Conservation (phyloP, 1,284 basidiomycete species). For the Rhizopogon parksii region DNA sequence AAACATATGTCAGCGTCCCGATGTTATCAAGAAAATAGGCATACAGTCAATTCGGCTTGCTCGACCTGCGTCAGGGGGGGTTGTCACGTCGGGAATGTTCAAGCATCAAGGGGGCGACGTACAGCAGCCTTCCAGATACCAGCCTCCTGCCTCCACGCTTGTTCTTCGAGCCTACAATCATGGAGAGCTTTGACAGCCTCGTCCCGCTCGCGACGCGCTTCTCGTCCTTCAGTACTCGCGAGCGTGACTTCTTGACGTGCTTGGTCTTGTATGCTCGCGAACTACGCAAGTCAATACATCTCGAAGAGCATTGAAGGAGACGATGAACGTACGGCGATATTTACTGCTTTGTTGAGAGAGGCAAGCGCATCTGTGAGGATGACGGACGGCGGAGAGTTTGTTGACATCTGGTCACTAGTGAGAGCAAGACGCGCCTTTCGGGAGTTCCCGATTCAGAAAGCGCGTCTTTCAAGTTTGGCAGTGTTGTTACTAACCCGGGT, state of each 20-base stretch:
- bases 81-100: constrained; percentile 7
- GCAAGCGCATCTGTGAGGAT: constrained; percentile 29
- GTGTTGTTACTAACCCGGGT: too few species aligned
- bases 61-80: constrained; percentile 34
- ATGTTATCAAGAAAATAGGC: constrained; percentile 10
- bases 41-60: constrained; percentile 52
- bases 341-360: constrained; percentile 27
- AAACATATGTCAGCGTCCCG: constrained; percentile 1
- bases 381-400: constrained; percentile 25
- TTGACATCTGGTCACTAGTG: constrained; percentile 11
- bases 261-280: constrained; percentile 40
- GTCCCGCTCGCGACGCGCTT: constrained; percentile 48
- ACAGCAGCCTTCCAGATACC: constrained; percentile 47
- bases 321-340: constrained; percentile 24
- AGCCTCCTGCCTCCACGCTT: constrained; percentile 44
- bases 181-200: constrained; percentile 44
- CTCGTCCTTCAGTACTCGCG: constrained; percentile 37
- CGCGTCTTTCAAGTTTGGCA: too few species aligned
- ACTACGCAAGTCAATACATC: constrained; percentile 24
- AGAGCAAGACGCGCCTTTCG: constrained; percentile 18
- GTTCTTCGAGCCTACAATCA: constrained; percentile 38
- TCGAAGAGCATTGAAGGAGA: neutral
- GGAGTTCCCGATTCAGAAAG: constrained; percentile 15
- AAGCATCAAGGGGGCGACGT: constrained; percentile 23
- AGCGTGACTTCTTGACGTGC: constrained; percentile 40